A percentile compares a stretch with the other conserved stretches of the same genome.
Evolutionary conservation across 2,329 filamentous ascomycete genomes (phyloP).

Genomic region (Niveomyces coronatus): DNA sequence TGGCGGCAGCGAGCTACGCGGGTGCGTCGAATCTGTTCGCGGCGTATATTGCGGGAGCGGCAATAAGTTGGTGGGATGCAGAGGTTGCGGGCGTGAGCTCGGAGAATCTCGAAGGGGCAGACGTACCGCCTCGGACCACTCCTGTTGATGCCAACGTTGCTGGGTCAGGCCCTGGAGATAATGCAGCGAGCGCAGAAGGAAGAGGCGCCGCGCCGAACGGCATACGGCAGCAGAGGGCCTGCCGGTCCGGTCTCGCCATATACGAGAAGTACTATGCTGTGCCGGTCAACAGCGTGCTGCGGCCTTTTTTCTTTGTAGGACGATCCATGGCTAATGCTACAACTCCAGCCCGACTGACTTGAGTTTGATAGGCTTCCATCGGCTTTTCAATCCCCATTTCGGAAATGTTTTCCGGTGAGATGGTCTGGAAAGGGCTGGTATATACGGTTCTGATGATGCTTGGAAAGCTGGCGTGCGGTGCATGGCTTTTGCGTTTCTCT

Average conservation of each 20-base stretch:
- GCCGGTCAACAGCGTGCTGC: slow-evolving; percentile 41
- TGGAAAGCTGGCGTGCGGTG: slow-evolving; percentile 48
- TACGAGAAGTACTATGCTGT: slow-evolving; percentile 31
- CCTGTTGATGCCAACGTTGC: background rate
- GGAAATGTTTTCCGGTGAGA: slow-evolving; percentile 50
- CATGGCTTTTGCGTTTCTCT: slow-evolving; percentile 39
- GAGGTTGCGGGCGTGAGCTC: background rate
- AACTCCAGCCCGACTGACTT: slow-evolving; percentile 6
- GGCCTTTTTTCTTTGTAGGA: slow-evolving; percentile 63
- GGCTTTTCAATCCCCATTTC: slow-evolving; percentile 71
- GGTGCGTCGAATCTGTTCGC: slow-evolving; percentile 54
- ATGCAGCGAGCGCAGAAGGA: too few relatives aligned
- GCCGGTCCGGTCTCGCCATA: slow-evolving; percentile 14
- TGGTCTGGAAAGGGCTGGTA: slow-evolving; percentile 64
- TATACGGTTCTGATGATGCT: slow-evolving; percentile 63
- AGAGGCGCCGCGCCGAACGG: too few relatives aligned
- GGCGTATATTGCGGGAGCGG: slow-evolving; percentile 51
- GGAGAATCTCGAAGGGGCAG: background rate
- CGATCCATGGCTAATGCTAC: background rate
- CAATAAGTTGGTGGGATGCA: slow-evolving; percentile 49
- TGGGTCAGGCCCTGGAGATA: background rate
- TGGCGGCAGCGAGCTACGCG: slow-evolving; percentile 44
- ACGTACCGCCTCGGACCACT: background rate
- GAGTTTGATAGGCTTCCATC: slow-evolving; percentile 39
- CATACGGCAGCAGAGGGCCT: too few relatives aligned